Conservation (phyloP, 2,329 filamentous ascomycete genomes). For the Aspergillus sp. region DNA sequence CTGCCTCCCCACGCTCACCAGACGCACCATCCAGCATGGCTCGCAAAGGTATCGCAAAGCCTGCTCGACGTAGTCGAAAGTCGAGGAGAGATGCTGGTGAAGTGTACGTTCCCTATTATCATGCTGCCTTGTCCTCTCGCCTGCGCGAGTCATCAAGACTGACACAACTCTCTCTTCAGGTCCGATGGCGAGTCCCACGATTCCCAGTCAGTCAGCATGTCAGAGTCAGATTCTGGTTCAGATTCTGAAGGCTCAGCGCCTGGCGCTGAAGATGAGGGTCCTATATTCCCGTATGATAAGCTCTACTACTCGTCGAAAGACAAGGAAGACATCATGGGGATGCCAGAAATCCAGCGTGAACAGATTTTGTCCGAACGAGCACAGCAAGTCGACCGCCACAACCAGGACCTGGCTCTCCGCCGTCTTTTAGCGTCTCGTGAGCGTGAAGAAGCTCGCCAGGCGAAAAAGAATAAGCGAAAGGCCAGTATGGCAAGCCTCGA, state of each 20-base stretch:
- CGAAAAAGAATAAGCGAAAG: slow-evolving; percentile 64
- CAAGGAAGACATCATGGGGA: slow-evolving; percentile 72
- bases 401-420: slow-evolving; percentile 76
- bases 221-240: slow-evolving; percentile 80
- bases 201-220: slow-evolving; percentile 83
- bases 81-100: slow-evolving; percentile 65
- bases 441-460: slow-evolving; percentile 52
- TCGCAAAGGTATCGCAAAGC: slow-evolving; percentile 43
- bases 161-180: slow-evolving; percentile 38
- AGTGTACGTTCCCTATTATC: slow-evolving; percentile 57
- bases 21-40: slow-evolving; percentile 41
- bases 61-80: slow-evolving; percentile 40
- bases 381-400: slow-evolving; percentile 73
- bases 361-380: slow-evolving; percentile 83
- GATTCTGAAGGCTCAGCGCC: slow-evolving; percentile 58
- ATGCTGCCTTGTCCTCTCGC: background rate
- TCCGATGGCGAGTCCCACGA: slow-evolving; percentile 65
- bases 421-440: slow-evolving; percentile 68
- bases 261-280: slow-evolving; percentile 42
- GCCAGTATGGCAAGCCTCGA: slow-evolving; percentile 74
- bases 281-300: slow-evolving; percentile 77
- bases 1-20: slow-evolving; percentile 47
- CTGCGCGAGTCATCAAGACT: background rate
- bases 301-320: slow-evolving; percentile 71
- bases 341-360: slow-evolving; percentile 89